A percentile compares a stretch with the other conserved stretches of the same genome.
Evolutionary conservation across 148 eudicot species (phyloP).

Genomic region (Vaccinium macrocarpon): DNA sequence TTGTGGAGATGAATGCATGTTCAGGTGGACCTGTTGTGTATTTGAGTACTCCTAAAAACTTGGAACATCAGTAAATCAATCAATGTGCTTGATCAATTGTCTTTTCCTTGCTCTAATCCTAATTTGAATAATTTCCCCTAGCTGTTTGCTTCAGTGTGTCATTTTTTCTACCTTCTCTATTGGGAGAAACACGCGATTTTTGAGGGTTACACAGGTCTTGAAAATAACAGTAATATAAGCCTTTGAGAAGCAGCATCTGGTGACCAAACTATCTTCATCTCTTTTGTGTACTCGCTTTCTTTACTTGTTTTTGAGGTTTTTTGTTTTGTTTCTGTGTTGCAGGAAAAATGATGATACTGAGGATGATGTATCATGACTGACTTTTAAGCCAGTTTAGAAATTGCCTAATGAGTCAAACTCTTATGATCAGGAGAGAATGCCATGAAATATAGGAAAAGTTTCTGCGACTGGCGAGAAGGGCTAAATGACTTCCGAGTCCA

Average conservation of each 20-base stretch:
- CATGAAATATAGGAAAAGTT: neutral
- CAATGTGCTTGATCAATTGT: conserved; percentile 59
- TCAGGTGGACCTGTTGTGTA: neutral
- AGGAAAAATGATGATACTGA: neutral
- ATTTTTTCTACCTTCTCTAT: conserved; percentile 41
- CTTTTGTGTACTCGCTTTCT: neutral
- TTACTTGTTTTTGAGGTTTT: neutral
- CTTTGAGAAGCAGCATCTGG: conserved; percentile 33
- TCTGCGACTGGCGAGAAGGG: neutral
- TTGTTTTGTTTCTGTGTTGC: neutral
- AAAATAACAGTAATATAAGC: conserved; percentile 20
- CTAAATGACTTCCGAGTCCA: neutral
- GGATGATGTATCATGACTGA: neutral
- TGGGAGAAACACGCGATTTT: neutral
- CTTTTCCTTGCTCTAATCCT: conserved; percentile 23
- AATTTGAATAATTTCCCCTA: conserved; percentile 10
- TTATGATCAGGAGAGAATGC: neutral
- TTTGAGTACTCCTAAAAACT: neutral
- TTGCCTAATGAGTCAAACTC: neutral
- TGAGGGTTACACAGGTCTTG: conserved; percentile 22
- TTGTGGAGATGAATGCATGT: neutral
- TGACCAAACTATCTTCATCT: conserved; percentile 44
- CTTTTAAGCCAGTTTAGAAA: neutral
- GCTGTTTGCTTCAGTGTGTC: conserved; percentile 60
- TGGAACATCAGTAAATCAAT: conserved; percentile 26